A percentile compares a stretch with the other conserved stretches of the same genome.
phyloP scores from a whole-genome alignment of 192 early-diverging fungal species.

The Oehlia diaphana region DNA sequence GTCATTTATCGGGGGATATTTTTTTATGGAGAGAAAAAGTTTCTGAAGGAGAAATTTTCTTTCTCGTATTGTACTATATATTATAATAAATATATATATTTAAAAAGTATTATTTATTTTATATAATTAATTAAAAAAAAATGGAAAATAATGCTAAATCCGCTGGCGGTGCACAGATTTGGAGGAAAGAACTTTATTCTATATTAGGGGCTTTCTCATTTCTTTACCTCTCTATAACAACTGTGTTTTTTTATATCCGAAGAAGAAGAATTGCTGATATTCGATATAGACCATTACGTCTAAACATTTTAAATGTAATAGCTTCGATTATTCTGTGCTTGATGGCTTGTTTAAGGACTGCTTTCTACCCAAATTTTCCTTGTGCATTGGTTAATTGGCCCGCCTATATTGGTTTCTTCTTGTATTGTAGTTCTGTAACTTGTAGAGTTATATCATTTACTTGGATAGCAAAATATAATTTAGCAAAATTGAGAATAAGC shows the following conservation, averaged over 20 bases:
- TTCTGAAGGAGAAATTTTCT: no score
- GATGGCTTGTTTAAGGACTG: conserved; percentile 16
- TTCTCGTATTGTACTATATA: no score
- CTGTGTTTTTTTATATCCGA: conserved; percentile 18
- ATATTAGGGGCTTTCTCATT: conserved; percentile 10
- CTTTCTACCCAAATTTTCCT: conserved; percentile 17
- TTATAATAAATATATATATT: no score
- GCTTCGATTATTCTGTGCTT: conserved; percentile 15
- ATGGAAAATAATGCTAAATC: no score
- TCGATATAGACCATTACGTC: conserved; percentile 17
- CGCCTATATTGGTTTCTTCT: conserved; percentile 13
- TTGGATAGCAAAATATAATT: conserved; percentile 22
- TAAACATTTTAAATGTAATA: conserved; percentile 11
- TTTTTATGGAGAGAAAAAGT: no score
- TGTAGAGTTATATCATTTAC: conserved; percentile 16
- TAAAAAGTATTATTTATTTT: no score
- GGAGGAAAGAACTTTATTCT: neutral
- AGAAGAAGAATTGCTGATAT: conserved; percentile 15
- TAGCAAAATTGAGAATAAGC: conserved; percentile 26
- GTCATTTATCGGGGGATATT: no score
- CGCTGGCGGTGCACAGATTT: neutral
- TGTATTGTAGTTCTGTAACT: neutral
- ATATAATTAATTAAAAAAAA: no score
- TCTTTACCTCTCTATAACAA: conserved; percentile 16
- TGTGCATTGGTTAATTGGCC: conserved; percentile 22